Conservation (phyloP, 2,329 filamentous ascomycete genomes). For the Ophiocordyceps camponoti-rufipedis region DNA sequence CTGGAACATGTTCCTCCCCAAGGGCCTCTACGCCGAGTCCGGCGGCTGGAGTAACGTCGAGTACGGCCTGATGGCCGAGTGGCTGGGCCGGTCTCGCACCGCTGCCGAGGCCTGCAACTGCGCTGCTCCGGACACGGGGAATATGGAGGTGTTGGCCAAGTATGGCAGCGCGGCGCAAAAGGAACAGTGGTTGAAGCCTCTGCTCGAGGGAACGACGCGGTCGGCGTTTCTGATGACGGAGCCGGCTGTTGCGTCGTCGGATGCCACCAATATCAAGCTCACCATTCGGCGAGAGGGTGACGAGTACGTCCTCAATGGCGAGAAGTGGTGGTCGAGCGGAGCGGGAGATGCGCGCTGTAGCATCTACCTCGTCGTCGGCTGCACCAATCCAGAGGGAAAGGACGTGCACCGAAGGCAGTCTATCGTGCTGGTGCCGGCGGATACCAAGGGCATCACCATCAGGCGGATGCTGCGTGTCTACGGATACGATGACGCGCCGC, state of each 20-base stretch:
- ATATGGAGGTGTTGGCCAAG: constrained; percentile 90
- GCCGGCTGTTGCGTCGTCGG: constrained; percentile 70
- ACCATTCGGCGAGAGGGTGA: constrained; percentile 68
- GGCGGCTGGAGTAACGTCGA: constrained; percentile 91
- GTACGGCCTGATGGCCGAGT: constrained; percentile 95
- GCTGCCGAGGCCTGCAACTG: constrained; percentile 85
- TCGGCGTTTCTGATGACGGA: constrained; percentile 93
- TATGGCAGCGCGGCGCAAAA: constrained; percentile 80
- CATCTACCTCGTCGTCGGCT: constrained; percentile 94
- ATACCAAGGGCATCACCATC: constrained; percentile 73
- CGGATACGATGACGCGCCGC: constrained; percentile 94
- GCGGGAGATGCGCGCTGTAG: constrained; percentile 84
- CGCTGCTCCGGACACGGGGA: constrained; percentile 78
- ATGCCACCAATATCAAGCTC: constrained; percentile 85
- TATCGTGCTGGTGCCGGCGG: constrained; percentile 71
- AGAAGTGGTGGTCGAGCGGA: constrained; percentile 99
- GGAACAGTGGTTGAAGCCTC: constrained; percentile 60
- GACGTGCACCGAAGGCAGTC: constrained; percentile 83
- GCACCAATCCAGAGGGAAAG: constrained; percentile 58
- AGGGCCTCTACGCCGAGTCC: constrained; percentile 87
- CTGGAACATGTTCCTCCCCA: constrained; percentile 97
- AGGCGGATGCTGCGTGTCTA: constrained; percentile 88
- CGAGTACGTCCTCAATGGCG: constrained; percentile 77
- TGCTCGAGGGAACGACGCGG: constrained; percentile 70
- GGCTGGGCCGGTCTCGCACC: constrained; percentile 67